phyloP scores from a whole-genome alignment of 805 yeast genomes.

The Metschnikowia gelsemii region DNA sequence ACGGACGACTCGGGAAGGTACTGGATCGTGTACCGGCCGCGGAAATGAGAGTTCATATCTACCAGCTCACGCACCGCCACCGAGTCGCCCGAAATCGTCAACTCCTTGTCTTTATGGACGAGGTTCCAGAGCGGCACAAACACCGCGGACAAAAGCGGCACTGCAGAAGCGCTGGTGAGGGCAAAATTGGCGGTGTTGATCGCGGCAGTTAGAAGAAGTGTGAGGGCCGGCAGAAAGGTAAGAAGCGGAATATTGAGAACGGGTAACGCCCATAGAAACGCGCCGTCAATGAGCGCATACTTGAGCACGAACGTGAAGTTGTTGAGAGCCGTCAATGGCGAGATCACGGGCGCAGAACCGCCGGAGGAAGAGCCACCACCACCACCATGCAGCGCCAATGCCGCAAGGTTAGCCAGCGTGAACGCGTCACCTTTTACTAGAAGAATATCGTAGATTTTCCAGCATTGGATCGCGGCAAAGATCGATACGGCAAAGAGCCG shows the following conservation, averaged over 20 bases:
- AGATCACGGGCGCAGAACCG: too few species aligned
- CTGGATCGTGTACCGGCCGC: slow-evolving; percentile 82
- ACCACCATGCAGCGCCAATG: too few species aligned
- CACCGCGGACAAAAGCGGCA: slow-evolving; percentile 43
- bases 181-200: slow-evolving; percentile 53
- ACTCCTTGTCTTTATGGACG: slow-evolving; percentile 42
- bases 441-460: slow-evolving; percentile 73
- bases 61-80: slow-evolving; percentile 36
- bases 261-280: slow-evolving; percentile 69
- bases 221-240: slow-evolving; percentile 57
- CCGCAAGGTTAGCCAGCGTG: slow-evolving; percentile 5
- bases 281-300: slow-evolving; percentile 70
- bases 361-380: not conserved
- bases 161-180: slow-evolving; percentile 49
- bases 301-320: slow-evolving; percentile 62
- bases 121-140: slow-evolving; percentile 45
- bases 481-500: slow-evolving; percentile 63
- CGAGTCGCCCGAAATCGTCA: slow-evolving; percentile 53
- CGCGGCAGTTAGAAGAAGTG: slow-evolving; percentile 47
- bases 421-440: slow-evolving; percentile 48
- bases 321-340: slow-evolving; percentile 35
- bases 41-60: slow-evolving; percentile 64
- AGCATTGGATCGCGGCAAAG: slow-evolving; percentile 76
- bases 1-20: slow-evolving; percentile 92
- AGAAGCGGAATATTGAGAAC: slow-evolving; percentile 73